These are phyloP conservation scores for Colletotrichum gigasporum DNA, from an alignment of 2,329 filamentous ascomycete species.

Conservation along the genomic window DNA sequence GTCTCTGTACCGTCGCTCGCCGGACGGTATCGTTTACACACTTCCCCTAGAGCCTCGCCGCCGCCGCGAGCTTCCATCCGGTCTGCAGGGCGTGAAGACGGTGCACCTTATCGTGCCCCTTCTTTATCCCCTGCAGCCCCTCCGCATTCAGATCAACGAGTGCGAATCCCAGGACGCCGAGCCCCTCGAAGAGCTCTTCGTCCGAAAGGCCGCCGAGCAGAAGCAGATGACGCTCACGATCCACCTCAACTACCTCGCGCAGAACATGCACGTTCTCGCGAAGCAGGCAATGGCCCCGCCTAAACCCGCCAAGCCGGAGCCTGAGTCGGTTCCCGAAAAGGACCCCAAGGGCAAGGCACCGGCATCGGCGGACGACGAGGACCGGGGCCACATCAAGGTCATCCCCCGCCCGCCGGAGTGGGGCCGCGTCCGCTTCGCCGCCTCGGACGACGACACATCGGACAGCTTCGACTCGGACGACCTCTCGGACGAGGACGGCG, in stretches of 20 bases:
- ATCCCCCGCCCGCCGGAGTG: slow-evolving; percentile 85
- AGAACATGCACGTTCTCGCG: slow-evolving; percentile 75
- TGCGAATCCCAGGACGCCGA: slow-evolving; percentile 68
- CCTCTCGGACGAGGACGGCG: slow-evolving; percentile 57
- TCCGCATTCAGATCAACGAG: slow-evolving; percentile 72
- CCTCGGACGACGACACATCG: slow-evolving; percentile 52
- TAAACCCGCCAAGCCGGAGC: slow-evolving; percentile 33
- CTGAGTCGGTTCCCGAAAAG: slow-evolving; percentile 14
- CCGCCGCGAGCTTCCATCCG: slow-evolving; percentile 66
- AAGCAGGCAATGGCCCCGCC: slow-evolving; percentile 54
- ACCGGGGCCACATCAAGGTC: slow-evolving; percentile 72
- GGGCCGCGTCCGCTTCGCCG: slow-evolving; percentile 58
- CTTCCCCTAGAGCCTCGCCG: slow-evolving; percentile 75
- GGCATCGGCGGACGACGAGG: slow-evolving; percentile 43
- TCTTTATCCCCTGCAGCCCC: slow-evolving; percentile 76
- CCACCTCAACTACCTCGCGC: slow-evolving; percentile 78
- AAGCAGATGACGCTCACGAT: slow-evolving; percentile 73
- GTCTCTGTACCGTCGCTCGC: slow-evolving; percentile 72
- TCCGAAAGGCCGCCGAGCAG: slow-evolving; percentile 64
- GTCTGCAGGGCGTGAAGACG: slow-evolving; percentile 69
- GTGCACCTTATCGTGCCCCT: slow-evolving; percentile 75
- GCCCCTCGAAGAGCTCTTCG: slow-evolving; percentile 72
- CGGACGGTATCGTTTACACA: slow-evolving; percentile 76
- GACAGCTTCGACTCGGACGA: slow-evolving; percentile 57
- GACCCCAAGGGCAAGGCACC: slow-evolving; percentile 36